Conservation (phyloP, 179 eudicot species). For the Sideroxylon spinosum region DNA sequence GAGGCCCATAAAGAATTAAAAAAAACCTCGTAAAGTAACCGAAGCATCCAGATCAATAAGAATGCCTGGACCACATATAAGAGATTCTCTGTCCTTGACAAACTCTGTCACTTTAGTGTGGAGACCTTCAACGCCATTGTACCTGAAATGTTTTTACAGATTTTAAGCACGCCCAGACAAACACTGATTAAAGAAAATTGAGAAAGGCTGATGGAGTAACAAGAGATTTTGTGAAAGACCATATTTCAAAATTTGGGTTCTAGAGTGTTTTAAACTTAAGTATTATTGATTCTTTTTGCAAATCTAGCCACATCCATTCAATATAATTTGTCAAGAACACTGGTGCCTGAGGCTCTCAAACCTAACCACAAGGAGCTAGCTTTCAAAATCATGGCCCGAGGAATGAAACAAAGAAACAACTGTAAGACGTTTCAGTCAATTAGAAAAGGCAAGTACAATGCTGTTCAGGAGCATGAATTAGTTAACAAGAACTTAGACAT, state of each 20-base stretch:
- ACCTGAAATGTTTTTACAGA: conserved; percentile 39
- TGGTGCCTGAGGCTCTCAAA: background rate
- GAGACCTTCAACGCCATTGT: conserved; percentile 88
- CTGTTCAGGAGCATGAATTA: background rate
- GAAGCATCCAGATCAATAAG: conserved; percentile 77
- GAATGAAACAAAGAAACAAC: background rate
- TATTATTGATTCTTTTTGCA: background rate
- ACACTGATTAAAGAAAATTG: background rate
- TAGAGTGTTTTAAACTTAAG: background rate
- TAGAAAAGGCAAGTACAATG: background rate
- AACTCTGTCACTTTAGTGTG: conserved; percentile 91
- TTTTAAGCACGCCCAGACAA: conserved; percentile 3
- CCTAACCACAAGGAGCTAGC: background rate
- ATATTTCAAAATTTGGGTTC: background rate
- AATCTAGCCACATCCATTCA: background rate
- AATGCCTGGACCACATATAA: conserved; percentile 92
- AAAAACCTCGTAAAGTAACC: conserved; percentile 63
- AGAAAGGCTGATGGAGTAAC: background rate
- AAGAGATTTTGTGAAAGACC: background rate
- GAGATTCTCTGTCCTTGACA: conserved; percentile 71
- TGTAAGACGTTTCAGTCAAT: background rate
- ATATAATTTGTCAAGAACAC: background rate
- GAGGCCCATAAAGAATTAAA: conserved; percentile 6
- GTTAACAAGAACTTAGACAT: background rate
- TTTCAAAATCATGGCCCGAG: background rate